These are phyloP conservation scores for Haplographium delicatum DNA, from an alignment of 495 filamentous ascomycete species.

Conservation along the genomic window DNA sequence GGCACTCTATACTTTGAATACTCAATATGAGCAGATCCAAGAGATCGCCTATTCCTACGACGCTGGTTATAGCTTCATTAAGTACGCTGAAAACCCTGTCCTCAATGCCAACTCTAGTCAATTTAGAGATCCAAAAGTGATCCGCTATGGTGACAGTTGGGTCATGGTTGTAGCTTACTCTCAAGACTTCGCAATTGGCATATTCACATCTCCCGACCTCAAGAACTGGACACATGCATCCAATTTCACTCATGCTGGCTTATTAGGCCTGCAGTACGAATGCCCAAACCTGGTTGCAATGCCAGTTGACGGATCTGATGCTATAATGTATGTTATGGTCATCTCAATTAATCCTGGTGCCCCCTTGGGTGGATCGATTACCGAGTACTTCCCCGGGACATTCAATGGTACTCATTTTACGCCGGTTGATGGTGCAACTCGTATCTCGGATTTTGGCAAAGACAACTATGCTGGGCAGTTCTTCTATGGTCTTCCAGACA, in stretches of 20 bases:
- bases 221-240: slow-evolving; percentile 47
- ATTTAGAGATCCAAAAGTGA: slow-evolving; percentile 55
- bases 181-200: slow-evolving; percentile 43
- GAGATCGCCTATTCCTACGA: slow-evolving; percentile 52
- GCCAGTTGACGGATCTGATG: slow-evolving; percentile 34
- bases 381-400: slow-evolving; percentile 42
- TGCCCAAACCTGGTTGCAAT: slow-evolving; percentile 48
- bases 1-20: slow-evolving; percentile 50
- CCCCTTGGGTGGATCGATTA: slow-evolving; percentile 47
- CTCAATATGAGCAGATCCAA: slow-evolving; percentile 39
- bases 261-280: slow-evolving; percentile 53
- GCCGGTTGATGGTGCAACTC: slow-evolving; percentile 33
- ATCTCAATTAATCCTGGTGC: slow-evolving; percentile 54
- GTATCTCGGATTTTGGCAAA: slow-evolving; percentile 48
- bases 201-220: slow-evolving; percentile 49
- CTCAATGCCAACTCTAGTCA: slow-evolving; percentile 37
- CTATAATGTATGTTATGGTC: slow-evolving; percentile 40
- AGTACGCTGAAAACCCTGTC: slow-evolving; percentile 49
- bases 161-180: slow-evolving; percentile 43
- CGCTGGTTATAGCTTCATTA: slow-evolving; percentile 47
- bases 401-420: slow-evolving; percentile 43
- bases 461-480: slow-evolving; percentile 54
- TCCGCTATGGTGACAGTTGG: slow-evolving; percentile 49
- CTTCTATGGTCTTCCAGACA: slow-evolving; percentile 41
- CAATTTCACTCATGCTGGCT: slow-evolving; percentile 48